Base-by-base conservation (phyloP, 2,329 filamentous ascomycete genomes). In the Hypoxylon sp. region DNA sequence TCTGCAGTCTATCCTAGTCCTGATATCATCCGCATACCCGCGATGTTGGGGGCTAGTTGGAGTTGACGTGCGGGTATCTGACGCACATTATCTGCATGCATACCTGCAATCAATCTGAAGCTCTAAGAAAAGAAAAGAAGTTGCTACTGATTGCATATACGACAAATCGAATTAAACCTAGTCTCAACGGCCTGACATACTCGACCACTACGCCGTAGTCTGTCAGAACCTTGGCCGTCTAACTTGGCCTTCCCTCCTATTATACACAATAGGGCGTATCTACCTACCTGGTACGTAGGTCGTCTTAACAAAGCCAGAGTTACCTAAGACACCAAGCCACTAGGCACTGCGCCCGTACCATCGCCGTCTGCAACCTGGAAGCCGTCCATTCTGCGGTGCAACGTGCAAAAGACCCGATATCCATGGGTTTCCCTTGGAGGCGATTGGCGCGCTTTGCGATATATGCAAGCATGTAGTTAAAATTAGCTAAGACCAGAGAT, bases 321-420 rank as follows among this genome's bases (percentile, higher is more conserved):
- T 7, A 30, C 1, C 5, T 7, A 30, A 30, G 5, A 46, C 5
- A 30, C 38, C 17, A 17, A 41, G 17, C 4, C 32, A 43, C 50
- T 50, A 41, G 17, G 2, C 32, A 43, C 50, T 50, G 30, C 51
- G 6, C n/a, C 23, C 13, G 13, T 36, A 25, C 30, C 51, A 28
- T 43, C 38, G 19, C 10, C 38, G 10, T 19, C 36, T 14, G n/a
- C 32, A 34, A 43, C 25, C 34, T n/a, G n/a, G n/a, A 10, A 30
- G 51, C 25, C 36, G 51, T 49, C 46, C 5, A 49, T 17, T 19
- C 14, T 48, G 30, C 43, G 19, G 23, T 60, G 56, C 34, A 41
- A 60, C 46, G 36, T 28, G 4, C 48, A 36, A 53, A 59, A 53
- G 58, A 60, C 49, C 52, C 51, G 60, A 50, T 7, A 30, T 9